Percentiles rank a stretch among this genome's conserved stretches.
Conservation (phyloP, 192 early-diverging fungal genomes). For the Mortierella hygrophila region DNA sequence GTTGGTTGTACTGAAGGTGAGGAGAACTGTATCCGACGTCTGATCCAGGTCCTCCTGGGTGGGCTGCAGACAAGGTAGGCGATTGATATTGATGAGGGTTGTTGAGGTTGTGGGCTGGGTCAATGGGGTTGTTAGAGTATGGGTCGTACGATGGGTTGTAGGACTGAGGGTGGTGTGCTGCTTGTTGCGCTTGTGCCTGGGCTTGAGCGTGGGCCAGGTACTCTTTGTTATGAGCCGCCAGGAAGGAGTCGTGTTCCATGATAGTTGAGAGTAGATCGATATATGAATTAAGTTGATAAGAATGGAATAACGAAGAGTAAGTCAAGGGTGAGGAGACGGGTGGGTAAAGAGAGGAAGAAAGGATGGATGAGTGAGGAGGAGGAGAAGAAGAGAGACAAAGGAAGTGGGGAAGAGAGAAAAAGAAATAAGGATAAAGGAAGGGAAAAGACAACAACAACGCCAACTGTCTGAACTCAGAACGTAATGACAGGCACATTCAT, state of each 20-base stretch:
- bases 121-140: not conserved
- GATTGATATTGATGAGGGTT: constrained; percentile 11
- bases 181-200: constrained; percentile 9
- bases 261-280: not conserved
- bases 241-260: constrained; percentile 45
- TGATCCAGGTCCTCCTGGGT: constrained; percentile 3
- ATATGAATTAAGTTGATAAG: not conserved
- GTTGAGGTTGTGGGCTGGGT: not conserved
- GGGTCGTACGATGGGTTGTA: constrained; percentile 4
- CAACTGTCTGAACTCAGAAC: constrained; percentile 1
- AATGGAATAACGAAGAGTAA: not conserved
- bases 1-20: not conserved
- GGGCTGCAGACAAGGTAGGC: constrained; percentile 10
- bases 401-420: not conserved
- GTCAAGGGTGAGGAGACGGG: not conserved
- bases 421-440: not conserved
- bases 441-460: not conserved
- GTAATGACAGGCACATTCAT: not conserved
- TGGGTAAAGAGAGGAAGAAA: not conserved
- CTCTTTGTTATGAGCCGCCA: constrained; percentile 22
- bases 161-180: not conserved
- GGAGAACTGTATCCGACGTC: not conserved
- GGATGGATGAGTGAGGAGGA: constrained; percentile 4
- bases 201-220: constrained; percentile 15
- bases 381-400: not conserved